Evolutionary conservation across 371 early-diverging fungal genomes (phyloP).

Genomic region (Massospora cicadina): DNA sequence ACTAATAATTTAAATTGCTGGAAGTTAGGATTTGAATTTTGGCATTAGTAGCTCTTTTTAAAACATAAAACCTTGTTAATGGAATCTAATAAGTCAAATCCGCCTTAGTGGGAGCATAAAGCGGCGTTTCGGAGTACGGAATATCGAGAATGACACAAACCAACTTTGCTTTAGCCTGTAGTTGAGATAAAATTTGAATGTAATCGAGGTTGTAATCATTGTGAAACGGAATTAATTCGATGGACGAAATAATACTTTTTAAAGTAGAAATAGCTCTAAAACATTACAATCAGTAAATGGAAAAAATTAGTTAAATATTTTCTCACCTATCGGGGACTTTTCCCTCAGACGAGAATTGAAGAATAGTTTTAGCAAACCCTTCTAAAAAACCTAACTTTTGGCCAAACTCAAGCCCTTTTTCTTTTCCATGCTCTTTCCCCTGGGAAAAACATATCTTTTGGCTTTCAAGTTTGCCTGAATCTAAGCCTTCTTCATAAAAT

Average conservation of each 20-base stretch:
- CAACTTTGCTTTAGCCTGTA: background rate
- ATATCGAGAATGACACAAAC: background rate
- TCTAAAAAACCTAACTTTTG: background rate
- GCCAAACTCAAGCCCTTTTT: background rate
- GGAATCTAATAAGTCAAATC: background rate
- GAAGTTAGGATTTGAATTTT: too few relatives aligned
- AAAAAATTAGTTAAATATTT: too few relatives aligned
- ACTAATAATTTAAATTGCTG: too few relatives aligned
- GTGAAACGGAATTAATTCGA: background rate
- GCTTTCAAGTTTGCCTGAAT: background rate
- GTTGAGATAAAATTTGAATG: background rate
- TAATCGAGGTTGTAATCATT: background rate
- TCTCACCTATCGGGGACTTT: background rate
- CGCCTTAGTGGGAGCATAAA: background rate
- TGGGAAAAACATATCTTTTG: background rate
- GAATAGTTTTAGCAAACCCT: background rate
- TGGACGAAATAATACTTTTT: background rate
- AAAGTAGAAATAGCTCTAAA: background rate
- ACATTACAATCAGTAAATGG: too few relatives aligned
- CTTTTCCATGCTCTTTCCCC: background rate
- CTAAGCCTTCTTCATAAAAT: background rate
- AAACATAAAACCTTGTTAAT: too few relatives aligned
- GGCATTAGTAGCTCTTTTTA: too few relatives aligned
- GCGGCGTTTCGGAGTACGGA: background rate
- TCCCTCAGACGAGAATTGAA: background rate